Conservation (phyloP, 257 asterid species). For the Rubia yunnanensis region DNA sequence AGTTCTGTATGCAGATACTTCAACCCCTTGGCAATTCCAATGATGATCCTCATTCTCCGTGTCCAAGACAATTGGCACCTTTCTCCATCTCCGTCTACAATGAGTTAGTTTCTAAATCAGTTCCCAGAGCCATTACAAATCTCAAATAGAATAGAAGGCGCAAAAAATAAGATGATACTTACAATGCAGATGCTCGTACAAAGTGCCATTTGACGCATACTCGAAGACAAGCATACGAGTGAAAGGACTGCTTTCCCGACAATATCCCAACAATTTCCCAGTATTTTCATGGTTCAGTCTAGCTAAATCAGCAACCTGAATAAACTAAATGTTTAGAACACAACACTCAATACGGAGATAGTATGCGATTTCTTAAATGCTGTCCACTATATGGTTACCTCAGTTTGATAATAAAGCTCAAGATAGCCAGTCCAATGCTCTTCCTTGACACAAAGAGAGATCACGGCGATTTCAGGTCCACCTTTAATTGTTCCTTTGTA, state of each 20-base stretch:
- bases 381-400: constrained; percentile 32
- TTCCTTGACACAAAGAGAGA: constrained; percentile 72
- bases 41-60: constrained; percentile 73
- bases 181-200: constrained; percentile 95
- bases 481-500: constrained; percentile 80
- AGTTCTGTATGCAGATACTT: constrained; percentile 81
- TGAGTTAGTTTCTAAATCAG: constrained; percentile 5
- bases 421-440: constrained; percentile 82
- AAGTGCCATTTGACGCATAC: constrained; percentile 92
- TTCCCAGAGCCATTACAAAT: neutral
- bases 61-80: constrained; percentile 95
- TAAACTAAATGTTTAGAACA: neutral
- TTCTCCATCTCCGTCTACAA: constrained; percentile 70
- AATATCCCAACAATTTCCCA: constrained; percentile 77
- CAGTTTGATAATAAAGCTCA: constrained; percentile 83
- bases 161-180: constrained; percentile 18
- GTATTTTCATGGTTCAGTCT: constrained; percentile 61
- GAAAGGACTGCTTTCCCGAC: constrained; percentile 71
- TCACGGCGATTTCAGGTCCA: constrained; percentile 86
- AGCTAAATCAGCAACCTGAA: constrained; percentile 84
- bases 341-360: neutral
- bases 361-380: neutral
- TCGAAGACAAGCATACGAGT: constrained; percentile 93
- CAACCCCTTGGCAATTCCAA: constrained; percentile 84
- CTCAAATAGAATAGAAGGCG: neutral